Percentiles rank a stretch among this genome's conserved stretches.
These are phyloP conservation scores for Lachancea nothofagi DNA, from an alignment of 805 yeast species.

Conservation along the genomic window DNA sequence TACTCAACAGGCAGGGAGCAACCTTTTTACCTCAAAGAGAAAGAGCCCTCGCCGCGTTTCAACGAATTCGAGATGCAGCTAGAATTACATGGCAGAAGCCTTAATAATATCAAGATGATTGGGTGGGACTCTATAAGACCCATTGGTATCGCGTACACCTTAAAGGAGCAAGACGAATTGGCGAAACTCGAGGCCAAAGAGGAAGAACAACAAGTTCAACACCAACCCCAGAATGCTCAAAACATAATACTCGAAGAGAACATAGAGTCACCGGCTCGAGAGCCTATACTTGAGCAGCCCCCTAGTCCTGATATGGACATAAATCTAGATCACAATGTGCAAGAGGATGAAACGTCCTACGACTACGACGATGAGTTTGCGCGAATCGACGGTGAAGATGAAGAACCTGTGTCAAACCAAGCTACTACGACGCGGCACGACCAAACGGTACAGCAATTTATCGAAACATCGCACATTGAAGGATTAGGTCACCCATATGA, in stretches of 20 bases:
- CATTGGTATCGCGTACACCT: constrained; percentile 53
- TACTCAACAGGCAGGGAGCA: constrained; percentile 19
- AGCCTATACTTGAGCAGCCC: not conserved
- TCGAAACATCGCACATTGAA: constrained; percentile 21
- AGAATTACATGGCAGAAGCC: constrained; percentile 13
- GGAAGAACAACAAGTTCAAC: constrained; percentile 3
- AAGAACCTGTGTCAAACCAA: constrained; percentile 23
- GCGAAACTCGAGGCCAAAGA: constrained; percentile 19
- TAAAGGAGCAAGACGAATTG: constrained; percentile 32
- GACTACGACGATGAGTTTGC: constrained; percentile 36
- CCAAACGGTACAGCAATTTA: constrained; percentile 20
- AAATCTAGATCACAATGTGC: constrained; percentile 45
- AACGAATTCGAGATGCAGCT: constrained; percentile 20
- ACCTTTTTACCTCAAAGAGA: constrained; percentile 16
- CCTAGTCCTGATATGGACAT: constrained; percentile 9
- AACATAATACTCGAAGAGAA: constrained; percentile 1
- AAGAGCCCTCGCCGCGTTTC: constrained; percentile 11
- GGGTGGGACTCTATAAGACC: constrained; percentile 52
- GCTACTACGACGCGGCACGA: constrained; percentile 16
- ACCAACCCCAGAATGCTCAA: not conserved
- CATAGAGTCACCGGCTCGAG: not conserved
- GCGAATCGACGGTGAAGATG: constrained; percentile 27
- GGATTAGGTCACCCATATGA: constrained; percentile 16
- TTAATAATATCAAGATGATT: constrained; percentile 33
- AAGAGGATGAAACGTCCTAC: constrained; percentile 35